Evolutionary conservation across 768 basidiomycete species (phyloP), one percentile per base, ranked within the genome.

Genomic region (Rhodosporidiobolus sp.): DNA sequence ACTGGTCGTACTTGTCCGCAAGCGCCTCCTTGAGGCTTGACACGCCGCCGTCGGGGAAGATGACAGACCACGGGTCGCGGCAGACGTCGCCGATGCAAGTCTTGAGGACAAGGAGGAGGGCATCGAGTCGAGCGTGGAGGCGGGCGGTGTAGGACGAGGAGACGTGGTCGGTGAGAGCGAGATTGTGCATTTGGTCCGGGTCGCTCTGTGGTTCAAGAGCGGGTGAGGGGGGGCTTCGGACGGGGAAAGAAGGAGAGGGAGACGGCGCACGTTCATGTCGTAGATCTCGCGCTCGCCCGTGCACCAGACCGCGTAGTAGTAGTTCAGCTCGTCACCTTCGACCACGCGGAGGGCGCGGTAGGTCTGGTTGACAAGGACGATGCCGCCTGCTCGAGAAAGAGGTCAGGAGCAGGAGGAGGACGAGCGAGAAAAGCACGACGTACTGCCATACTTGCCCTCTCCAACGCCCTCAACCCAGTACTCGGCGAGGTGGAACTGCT

Each of bases 271-370:
- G 1, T 59, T 59, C 26, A 73, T 59, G 49, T 71, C 54, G 58
- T 73, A 73, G 32, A 77, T 50, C 71, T 77, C 77, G 16, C 72
- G 63, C 52, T 77, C 77, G 22, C 77, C 75, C 3, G 77, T 76
- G 56, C 77, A 77, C 77, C 73, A 72, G 7, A 76, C 67, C 0
- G 65, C 69, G 61, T 68, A 75, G 10, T 56, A 64, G 38, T 57
- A 70, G 69, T 67, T 69, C 45, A 55, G 57, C 22, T 67, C 69
- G 65, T 52, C 45, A 5, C 54, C 65, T 19, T 75, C 65, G 35
- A 67, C 54, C 30, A 75, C 70, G 7, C 74, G 65, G 38, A 75
- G 52, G 19, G 74, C 65, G 24, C 74, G 74, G 28, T 75, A 75
- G 8, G 72, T 73, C 55, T 62, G 48, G 32, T 66, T 65, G n/a